Evolutionary conservation across 345 rosid species (phyloP).

Genomic region (Tarenaya hassleriana): DNA sequence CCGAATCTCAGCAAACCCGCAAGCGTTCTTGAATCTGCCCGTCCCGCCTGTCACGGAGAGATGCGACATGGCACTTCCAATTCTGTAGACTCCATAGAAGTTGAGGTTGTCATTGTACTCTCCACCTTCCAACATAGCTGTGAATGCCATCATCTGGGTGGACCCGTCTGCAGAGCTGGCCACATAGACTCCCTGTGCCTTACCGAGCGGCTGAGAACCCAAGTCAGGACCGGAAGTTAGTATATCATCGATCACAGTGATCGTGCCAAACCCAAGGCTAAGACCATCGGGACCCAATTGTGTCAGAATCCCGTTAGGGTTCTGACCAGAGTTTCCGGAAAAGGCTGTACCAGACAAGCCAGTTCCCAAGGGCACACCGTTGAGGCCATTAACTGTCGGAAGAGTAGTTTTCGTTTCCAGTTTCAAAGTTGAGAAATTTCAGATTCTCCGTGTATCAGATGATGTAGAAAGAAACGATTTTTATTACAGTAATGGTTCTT

Average conservation of each 20-base stretch:
- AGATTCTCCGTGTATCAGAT: too few species aligned
- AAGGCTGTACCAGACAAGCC: constrained; percentile 77
- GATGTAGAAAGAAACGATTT: too few species aligned
- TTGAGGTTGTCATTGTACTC: constrained; percentile 87
- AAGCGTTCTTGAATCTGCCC: constrained; percentile 59
- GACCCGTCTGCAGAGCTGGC: constrained; percentile 80
- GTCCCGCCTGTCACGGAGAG: constrained; percentile 85
- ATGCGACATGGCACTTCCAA: constrained; percentile 65
- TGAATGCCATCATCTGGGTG: constrained; percentile 93
- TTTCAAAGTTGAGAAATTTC: too few species aligned
- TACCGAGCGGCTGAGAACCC: constrained; percentile 71
- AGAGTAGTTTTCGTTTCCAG: constrained; percentile 18
- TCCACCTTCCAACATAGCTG: constrained; percentile 87
- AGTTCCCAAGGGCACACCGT: constrained; percentile 83
- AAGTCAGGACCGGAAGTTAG: constrained; percentile 70
- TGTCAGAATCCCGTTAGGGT: constrained; percentile 49
- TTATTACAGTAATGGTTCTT: too few species aligned
- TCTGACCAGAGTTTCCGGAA: constrained; percentile 38
- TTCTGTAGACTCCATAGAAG: constrained; percentile 73
- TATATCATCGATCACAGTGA: constrained; percentile 79
- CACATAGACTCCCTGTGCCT: constrained; percentile 86
- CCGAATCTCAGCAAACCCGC: constrained; percentile 62
- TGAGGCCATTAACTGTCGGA: constrained; percentile 71
- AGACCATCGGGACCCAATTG: constrained; percentile 84
- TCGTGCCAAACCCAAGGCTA: constrained; percentile 82